Conservation (phyloP, 2,329 filamentous ascomycete genomes). For the Zasmidium angulare region DNA sequence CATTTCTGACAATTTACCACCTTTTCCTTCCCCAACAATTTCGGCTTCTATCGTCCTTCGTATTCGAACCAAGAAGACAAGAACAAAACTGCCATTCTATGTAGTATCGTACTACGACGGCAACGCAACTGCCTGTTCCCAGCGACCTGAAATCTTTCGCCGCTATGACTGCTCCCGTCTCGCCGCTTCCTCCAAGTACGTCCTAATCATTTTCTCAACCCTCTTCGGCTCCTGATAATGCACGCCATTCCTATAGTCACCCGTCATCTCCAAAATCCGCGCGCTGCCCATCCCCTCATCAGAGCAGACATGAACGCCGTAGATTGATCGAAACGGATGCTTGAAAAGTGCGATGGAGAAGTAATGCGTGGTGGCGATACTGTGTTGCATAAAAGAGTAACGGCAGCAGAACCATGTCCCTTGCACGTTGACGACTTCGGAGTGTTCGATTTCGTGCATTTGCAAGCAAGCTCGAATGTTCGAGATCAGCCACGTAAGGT, state of each 20-base stretch:
- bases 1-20: too few species aligned
- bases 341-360: slow-evolving; percentile 23
- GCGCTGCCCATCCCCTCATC: slow-evolving; percentile 20
- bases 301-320: slow-evolving; percentile 17
- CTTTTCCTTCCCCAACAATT: not conserved
- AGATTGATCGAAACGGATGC: slow-evolving; percentile 10
- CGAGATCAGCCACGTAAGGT: slow-evolving; percentile 16
- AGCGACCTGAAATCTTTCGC: not conserved
- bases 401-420: slow-evolving; percentile 16
- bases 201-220: not conserved
- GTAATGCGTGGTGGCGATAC: slow-evolving; percentile 24
- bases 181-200: slow-evolving; percentile 4
- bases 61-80: too few species aligned
- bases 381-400: slow-evolving; percentile 12
- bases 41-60: not conserved
- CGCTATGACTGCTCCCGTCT: not conserved
- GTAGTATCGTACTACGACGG: not conserved
- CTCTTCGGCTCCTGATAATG: slow-evolving; percentile 6
- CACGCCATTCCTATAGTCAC: slow-evolving; percentile 4
- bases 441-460: slow-evolving; percentile 15
- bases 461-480: slow-evolving; percentile 20
- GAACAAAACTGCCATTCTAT: not conserved
- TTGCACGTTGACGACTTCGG: slow-evolving; percentile 18
- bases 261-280: not conserved
- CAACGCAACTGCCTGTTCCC: not conserved